Evolutionary conservation across 2,329 filamentous ascomycete species (phyloP).

Genomic region (Exophiala mesophila): DNA sequence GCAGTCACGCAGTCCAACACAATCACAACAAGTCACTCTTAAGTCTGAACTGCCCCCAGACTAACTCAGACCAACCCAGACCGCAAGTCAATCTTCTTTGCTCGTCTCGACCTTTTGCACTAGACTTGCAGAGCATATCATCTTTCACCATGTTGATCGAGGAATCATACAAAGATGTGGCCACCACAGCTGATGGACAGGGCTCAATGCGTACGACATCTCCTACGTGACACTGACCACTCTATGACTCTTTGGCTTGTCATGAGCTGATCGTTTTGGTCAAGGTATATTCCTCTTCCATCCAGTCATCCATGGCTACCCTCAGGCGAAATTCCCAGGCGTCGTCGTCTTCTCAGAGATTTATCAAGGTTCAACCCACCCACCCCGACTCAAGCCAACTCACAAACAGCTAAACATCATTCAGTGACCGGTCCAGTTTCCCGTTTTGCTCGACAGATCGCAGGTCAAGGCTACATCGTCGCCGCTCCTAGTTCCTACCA

Average conservation of each 20-base stretch:
- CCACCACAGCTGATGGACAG: constrained; percentile 54
- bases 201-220: constrained; percentile 48
- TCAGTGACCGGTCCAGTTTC: constrained; percentile 83
- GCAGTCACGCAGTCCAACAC: no score
- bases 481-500: constrained; percentile 88
- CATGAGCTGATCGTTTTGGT: constrained; percentile 10
- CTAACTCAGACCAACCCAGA: no score
- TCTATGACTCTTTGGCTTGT: not conserved
- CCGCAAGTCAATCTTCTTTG: no score
- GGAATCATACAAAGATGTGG: constrained; percentile 56
- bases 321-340: constrained; percentile 82
- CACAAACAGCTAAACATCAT: not conserved
- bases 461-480: constrained; percentile 88
- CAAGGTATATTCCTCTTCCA: constrained; percentile 85
- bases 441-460: constrained; percentile 86
- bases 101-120: no score
- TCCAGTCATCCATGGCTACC: constrained; percentile 76
- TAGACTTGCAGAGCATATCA: no score
- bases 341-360: constrained; percentile 91
- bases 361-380: constrained; percentile 63
- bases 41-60: no score
- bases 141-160: constrained; percentile 52
- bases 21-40: no score
- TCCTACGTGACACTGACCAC: constrained; percentile 8
- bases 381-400: not conserved